A percentile compares a stretch with the other conserved stretches of the same genome.
phyloP scores from a whole-genome alignment of 208 protist genomes.

The Leptomonas seymouri region DNA sequence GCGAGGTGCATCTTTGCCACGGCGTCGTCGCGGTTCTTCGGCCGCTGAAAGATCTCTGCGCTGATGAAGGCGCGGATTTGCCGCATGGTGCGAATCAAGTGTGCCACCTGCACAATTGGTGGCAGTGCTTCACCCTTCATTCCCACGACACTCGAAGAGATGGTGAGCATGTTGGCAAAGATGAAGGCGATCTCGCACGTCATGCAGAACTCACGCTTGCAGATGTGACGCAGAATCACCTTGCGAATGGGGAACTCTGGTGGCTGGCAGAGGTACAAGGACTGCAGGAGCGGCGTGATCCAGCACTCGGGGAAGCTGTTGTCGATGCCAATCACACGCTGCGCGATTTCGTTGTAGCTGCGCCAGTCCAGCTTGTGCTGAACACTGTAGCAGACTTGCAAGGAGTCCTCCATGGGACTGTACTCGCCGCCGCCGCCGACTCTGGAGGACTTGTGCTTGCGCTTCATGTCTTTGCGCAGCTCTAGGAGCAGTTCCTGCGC shows the following conservation, averaged over 20 bases:
- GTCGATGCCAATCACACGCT: conserved; percentile 80
- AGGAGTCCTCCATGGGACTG: conserved; percentile 77
- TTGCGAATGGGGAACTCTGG: conserved; percentile 83
- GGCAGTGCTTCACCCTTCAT: conserved; percentile 65
- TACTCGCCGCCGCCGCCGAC: conserved; percentile 60
- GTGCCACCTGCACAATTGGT: conserved; percentile 85
- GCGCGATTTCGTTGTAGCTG: conserved; percentile 80
- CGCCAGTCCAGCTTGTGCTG: conserved; percentile 85
- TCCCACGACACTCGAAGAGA: conserved; percentile 47
- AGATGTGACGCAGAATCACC: conserved; percentile 82
- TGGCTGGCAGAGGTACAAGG: conserved; percentile 84
- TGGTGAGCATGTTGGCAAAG: conserved; percentile 89
- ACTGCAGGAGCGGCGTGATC: conserved; percentile 84
- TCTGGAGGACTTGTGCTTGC: conserved; percentile 55
- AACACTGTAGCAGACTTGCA: conserved; percentile 84
- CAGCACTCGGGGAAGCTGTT: conserved; percentile 92
- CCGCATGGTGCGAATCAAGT: conserved; percentile 83
- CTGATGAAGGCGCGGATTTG: conserved; percentile 60
- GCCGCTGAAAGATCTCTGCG: conserved; percentile 66
- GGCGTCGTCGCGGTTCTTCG: conserved; percentile 82
- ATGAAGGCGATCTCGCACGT: conserved; percentile 89
- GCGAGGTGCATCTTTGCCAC: conserved; percentile 85
- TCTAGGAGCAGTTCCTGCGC: conserved; percentile 76
- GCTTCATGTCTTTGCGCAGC: conserved; percentile 84
- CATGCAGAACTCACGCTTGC: conserved; percentile 82